A percentile compares a stretch with the other conserved stretches of the same genome.
phyloP scores from a whole-genome alignment of 805 yeast species.

The Pichia phayaonensis region DNA sequence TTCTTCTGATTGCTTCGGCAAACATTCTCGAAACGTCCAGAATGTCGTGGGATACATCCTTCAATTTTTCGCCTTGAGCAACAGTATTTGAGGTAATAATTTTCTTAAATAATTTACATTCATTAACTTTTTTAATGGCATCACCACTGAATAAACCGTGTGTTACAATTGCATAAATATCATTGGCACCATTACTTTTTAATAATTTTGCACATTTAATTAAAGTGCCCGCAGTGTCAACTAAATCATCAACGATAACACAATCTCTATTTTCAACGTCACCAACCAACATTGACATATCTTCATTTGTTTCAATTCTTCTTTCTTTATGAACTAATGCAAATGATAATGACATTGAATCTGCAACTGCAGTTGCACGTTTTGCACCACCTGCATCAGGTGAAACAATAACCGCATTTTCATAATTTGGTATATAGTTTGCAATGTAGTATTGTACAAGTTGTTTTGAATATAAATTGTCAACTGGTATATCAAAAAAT shows the following conservation, averaged over 20 bases:
- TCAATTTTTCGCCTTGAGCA: constrained; percentile 61
- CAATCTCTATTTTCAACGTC: constrained; percentile 83
- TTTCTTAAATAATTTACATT: constrained; percentile 63
- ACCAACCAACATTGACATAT: constrained; percentile 91
- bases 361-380: constrained; percentile 92
- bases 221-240: constrained; percentile 88
- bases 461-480: constrained; percentile 85
- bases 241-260: constrained; percentile 87
- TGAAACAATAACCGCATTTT: constrained; percentile 83
- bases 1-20: constrained; percentile 92
- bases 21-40: constrained; percentile 82
- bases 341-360: constrained; percentile 76
- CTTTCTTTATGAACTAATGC: constrained; percentile 95
- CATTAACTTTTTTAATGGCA: constrained; percentile 64
- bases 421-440: constrained; percentile 68
- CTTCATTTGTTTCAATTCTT: constrained; percentile 29
- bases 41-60: constrained; percentile 51
- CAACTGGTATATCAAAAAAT: constrained; percentile 93
- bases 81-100: constrained; percentile 85
- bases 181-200: constrained; percentile 87
- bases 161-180: constrained; percentile 80
- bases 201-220: constrained; percentile 86
- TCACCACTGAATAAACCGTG: constrained; percentile 94
- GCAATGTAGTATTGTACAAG: constrained; percentile 77
- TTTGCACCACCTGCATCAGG: constrained; percentile 99